phyloP scores from a whole-genome alignment of 805 yeast species.

The Kregervanrija fluxuum region DNA sequence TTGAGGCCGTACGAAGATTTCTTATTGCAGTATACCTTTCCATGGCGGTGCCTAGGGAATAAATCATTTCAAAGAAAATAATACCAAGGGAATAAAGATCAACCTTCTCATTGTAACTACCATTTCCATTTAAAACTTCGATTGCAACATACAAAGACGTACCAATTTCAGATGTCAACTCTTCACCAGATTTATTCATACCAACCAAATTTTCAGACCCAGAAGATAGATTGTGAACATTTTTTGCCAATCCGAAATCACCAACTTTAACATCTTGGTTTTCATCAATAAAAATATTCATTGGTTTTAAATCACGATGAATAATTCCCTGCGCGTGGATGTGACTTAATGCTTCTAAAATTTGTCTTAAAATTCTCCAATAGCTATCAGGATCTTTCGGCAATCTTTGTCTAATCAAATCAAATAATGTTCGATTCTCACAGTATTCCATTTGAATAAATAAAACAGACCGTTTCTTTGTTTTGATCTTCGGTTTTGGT shows the following conservation, averaged over 20 bases:
- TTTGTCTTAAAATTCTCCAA: slow-evolving; percentile 84
- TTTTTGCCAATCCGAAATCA: slow-evolving; percentile 95
- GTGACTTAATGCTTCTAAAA: slow-evolving; percentile 82
- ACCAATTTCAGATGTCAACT: slow-evolving; percentile 88
- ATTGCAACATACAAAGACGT: slow-evolving; percentile 89
- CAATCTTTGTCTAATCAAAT: slow-evolving; percentile 72
- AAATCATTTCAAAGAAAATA: slow-evolving; percentile 93
- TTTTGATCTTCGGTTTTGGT: slow-evolving; percentile 7
- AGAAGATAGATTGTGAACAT: slow-evolving; percentile 47
- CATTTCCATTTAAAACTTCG: slow-evolving; percentile 70
- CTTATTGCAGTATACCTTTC: slow-evolving; percentile 76
- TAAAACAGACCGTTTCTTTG: slow-evolving; percentile 52
- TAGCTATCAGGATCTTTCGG: slow-evolving; percentile 68
- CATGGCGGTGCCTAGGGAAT: slow-evolving; percentile 82
- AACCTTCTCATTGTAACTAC: slow-evolving; percentile 84
- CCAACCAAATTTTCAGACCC: slow-evolving; percentile 10
- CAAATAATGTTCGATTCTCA: slow-evolving; percentile 84
- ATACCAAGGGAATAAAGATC: slow-evolving; percentile 95
- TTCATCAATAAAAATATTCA: slow-evolving; percentile 90
- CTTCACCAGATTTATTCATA: slow-evolving; percentile 40
- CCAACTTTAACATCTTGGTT: slow-evolving; percentile 87
- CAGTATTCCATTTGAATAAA: slow-evolving; percentile 99
- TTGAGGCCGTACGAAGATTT: slow-evolving; percentile 47
- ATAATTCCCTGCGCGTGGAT: slow-evolving; percentile 92
- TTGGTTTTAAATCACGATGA: slow-evolving; percentile 92